A percentile compares a stretch with the other conserved stretches of the same genome.
These are phyloP conservation scores for Mycena albidolilacea DNA, from an alignment of 768 basidiomycete species.

Conservation along the genomic window DNA sequence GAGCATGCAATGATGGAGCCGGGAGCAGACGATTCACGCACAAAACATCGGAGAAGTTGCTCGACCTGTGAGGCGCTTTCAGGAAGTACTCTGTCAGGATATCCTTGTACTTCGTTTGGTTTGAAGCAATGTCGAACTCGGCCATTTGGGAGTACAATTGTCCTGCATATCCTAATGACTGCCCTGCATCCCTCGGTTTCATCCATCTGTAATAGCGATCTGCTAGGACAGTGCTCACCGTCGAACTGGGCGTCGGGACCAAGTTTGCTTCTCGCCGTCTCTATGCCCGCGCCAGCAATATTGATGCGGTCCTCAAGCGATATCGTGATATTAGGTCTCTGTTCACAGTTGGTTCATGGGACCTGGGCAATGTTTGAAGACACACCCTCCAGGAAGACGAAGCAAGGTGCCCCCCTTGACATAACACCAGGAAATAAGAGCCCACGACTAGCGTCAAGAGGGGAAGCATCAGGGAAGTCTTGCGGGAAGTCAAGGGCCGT, in stretches of 20 bases:
- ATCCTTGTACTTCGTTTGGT: conserved; percentile 8
- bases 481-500: not conserved
- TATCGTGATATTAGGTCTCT: conserved; percentile 8
- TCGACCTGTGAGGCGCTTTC: not conserved
- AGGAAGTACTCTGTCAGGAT: conserved; percentile 5
- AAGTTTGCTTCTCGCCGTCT: not conserved
- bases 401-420: conserved; percentile 4
- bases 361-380: not conserved
- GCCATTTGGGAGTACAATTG: conserved; percentile 8
- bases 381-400: conserved; percentile 9
- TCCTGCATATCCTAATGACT: conserved; percentile 3
- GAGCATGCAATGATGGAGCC: not conserved
- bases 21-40: not conserved
- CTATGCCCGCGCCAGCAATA: not conserved
- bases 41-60: conserved; percentile 1
- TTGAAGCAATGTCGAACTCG: not conserved
- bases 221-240: not conserved
- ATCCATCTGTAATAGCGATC: not conserved
- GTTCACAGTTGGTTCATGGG: not conserved
- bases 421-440: not conserved
- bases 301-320: not conserved
- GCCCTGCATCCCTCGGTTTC: not conserved
- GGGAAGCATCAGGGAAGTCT: not conserved
- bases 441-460: conserved; percentile 1
- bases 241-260: conserved; percentile 1